These are phyloP conservation scores for Colletotrichum spaethianum DNA, from an alignment of 2,329 filamentous ascomycete genomes.

Conservation along the genomic window DNA sequence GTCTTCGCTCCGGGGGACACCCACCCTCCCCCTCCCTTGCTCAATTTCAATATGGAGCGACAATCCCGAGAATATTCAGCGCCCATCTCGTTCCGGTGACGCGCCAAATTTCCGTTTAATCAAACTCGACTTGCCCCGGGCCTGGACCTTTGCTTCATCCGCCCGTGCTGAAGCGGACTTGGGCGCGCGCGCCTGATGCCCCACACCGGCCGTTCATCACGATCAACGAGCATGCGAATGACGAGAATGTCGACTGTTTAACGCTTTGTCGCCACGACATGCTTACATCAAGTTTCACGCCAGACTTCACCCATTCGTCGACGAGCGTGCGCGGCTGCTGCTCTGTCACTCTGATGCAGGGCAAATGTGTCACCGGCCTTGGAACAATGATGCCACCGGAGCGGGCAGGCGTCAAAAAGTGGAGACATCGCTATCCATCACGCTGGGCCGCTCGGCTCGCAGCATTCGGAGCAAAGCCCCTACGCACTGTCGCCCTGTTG, in stretches of 20 bases:
- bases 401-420: constrained; percentile 14
- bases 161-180: constrained; percentile 37
- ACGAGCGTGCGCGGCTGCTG: constrained; percentile 6
- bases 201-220: constrained; percentile 33
- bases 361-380: not conserved
- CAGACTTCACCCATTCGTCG: not conserved
- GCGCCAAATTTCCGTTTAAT: constrained; percentile 37
- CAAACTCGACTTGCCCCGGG: constrained; percentile 31
- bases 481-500: constrained; percentile 26
- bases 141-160: constrained; percentile 21
- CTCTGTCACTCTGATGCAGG: not conserved
- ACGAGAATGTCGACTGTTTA: not conserved
- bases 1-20: constrained; percentile 32
- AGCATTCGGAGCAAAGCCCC: not conserved
- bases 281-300: not conserved
- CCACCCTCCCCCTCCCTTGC: constrained; percentile 15
- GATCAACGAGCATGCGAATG: constrained; percentile 7
- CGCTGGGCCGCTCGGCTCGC: constrained; percentile 24
- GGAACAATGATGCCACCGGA: constrained; percentile 7
- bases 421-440: constrained; percentile 9
- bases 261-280: not conserved
- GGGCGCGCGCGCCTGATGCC: constrained; percentile 7
- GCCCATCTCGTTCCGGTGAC: constrained; percentile 35
- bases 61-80: constrained; percentile 31
- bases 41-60: constrained; percentile 25